Evolutionary conservation across 768 basidiomycete species (phyloP), one percentile per base, ranked within the genome.

Genomic region (Gymnopilus junonius): DNA sequence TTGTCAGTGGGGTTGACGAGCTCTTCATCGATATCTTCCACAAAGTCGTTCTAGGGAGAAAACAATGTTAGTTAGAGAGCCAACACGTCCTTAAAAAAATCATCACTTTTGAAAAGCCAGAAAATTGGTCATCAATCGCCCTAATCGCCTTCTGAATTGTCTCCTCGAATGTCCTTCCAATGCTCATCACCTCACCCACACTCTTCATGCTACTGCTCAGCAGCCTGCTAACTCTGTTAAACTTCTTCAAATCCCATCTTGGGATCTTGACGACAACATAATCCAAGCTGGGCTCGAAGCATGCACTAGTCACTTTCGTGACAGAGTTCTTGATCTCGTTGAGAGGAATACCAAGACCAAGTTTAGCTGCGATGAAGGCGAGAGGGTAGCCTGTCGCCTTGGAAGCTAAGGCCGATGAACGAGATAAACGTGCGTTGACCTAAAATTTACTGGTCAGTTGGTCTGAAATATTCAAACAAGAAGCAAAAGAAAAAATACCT

Each of bases 101-200:
- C n/a, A 74, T 3, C 58, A 82, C 94, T 83, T 93, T 90, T 2
- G 92, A 88, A 77, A 99, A 99, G 1, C 97, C 97, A 70, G 86
- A 76, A 76, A 98, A 99, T 65, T 90, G 91, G 71, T 97, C 97
- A 73, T 99, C 97, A 69, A 99, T 97, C 3, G 95, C 91, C 34
- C 97, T 83, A 65, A 99, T 97, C 3, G 97, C 97, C 80, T 99
- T 99, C 76, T 99, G 97, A 59, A 99, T 91, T 1, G 96, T 98
- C 82, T 99, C 97, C 75, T 99, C 97, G 71, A 99, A 99, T 4
- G 95, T 97, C 69, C 97, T 83, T 14, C 97, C 97, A 67, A 99
- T 99, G 68, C 93, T 94, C 97, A 99, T 99, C 61, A 99, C 97
- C 77, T 99, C 97, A 27, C 97, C 97, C 8, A 99, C 97, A 70